Base-by-base conservation (phyloP, 192 early-diverging fungal genomes). In the Neocallimastix lanati region DNA sequence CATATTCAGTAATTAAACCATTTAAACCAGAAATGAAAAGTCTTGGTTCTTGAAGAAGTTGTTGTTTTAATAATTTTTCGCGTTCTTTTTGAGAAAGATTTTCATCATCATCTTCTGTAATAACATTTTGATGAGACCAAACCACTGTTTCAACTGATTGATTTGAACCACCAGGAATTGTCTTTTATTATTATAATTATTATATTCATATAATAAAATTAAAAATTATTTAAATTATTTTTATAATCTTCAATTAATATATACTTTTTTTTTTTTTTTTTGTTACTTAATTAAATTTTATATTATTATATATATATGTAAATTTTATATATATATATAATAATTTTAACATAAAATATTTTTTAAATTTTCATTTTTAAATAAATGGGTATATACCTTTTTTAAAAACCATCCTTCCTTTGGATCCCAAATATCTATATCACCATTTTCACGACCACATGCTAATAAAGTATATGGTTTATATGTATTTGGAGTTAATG, bases 401-500 rank as follows among this genome's bases (percentile, higher is more conserved):
- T 94, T 93, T 36, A 95, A 84, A 36, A 90, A 86, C 86, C 92
- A 92, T 29, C 88, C 86, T 37, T 89, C 82, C 76, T 81, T 83
- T 29, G 92, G 91, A 83, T 91, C 90, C 95, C 95, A 97, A 77
- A 98, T 85, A 85, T 98, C 96, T 79, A 98, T 94, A 82, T 97
- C 92, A 29, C 96, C 96, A 83, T 96, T 96, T 29, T 89, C 93
- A 77, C 96, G 86, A 33, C 93, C 96, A 78, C 94, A 93, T 0
- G 96, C 96, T 18, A 96, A 76, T 27, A 88, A 80, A 12, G 86
- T 38, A 14, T 38, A 84, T 6, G 84, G 67, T 28, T 82, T 76
- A 9, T 85, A 82, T 25, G 91, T 87, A n/a, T 67, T 78, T 25
- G 94, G 94, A 25, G 93, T 89, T 79, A 93, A 93, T 77, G 91